These are phyloP conservation scores for Sclerotinia minor DNA, from an alignment of 2,329 filamentous ascomycete genomes.

Conservation along the genomic window DNA sequence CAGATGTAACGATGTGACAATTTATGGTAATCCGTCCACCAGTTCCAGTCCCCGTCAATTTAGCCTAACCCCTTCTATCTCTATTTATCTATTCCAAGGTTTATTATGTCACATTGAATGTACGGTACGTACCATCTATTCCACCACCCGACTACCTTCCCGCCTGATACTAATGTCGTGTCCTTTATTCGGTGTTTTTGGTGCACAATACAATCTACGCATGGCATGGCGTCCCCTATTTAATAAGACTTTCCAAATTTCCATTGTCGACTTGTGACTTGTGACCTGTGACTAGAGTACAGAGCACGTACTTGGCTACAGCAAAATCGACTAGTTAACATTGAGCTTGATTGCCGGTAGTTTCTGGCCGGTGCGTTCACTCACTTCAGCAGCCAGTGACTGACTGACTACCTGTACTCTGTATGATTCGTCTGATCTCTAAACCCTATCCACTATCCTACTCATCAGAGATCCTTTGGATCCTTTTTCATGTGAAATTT, in stretches of 20 bases:
- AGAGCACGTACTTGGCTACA: not conserved
- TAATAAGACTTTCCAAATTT: not conserved
- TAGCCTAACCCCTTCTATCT: not conserved
- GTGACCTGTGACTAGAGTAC: not conserved
- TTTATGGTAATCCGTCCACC: not conserved
- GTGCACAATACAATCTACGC: constrained; percentile 8
- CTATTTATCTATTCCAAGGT: no score
- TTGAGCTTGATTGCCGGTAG: constrained; percentile 16
- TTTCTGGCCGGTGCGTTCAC: not conserved
- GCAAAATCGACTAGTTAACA: not conserved
- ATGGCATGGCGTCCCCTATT: constrained; percentile 14
- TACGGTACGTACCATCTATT: not conserved
- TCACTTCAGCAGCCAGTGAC: not conserved
- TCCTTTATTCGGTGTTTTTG: not conserved
- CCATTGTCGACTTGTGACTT: not conserved
- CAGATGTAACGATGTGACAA: not conserved
- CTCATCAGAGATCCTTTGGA: not conserved
- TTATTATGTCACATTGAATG: constrained; percentile 6
- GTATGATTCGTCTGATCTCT: constrained; percentile 15
- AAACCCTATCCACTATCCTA: constrained; percentile 3
- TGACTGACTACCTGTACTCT: no score
- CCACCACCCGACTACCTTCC: constrained; percentile 7
- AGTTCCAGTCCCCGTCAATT: not conserved
- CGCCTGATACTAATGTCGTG: constrained; percentile 8
- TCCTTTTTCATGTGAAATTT: not conserved